Percentiles rank a stretch among this genome's conserved stretches.
Conservation (phyloP, 495 filamentous ascomycete species). For the Niebla homalea region DNA sequence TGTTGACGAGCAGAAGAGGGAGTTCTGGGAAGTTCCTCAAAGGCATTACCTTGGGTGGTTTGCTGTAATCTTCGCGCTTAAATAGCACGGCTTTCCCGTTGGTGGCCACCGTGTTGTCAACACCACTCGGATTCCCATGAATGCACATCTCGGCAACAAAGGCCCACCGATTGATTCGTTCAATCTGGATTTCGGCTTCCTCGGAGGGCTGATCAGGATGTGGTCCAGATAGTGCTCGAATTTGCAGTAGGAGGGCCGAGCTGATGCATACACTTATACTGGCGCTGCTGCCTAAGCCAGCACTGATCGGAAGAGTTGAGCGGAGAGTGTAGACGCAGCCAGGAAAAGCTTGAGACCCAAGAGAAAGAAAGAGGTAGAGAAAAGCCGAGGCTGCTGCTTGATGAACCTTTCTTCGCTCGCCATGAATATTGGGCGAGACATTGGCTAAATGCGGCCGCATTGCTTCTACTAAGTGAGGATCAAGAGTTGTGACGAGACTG, state of each 20-base stretch:
- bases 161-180: conserved; percentile 94
- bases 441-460: conserved; percentile 59
- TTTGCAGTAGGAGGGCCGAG: conserved; percentile 74
- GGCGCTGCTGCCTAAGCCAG: conserved; percentile 83
- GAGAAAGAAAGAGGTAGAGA: conserved; percentile 82
- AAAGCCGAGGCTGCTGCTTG: conserved; percentile 69
- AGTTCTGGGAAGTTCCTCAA: conserved; percentile 79
- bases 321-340: conserved; percentile 82
- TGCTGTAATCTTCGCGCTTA: conserved; percentile 61
- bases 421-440: conserved; percentile 51
- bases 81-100: conserved; percentile 89
- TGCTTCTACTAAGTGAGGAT: conserved; percentile 62
- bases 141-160: conserved; percentile 96
- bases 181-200: conserved; percentile 72
- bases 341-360: conserved; percentile 63
- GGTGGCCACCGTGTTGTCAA: conserved; percentile 94
- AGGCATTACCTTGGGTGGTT: conserved; percentile 63
- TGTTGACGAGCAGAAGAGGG: conserved; percentile 80
- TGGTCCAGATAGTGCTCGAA: conserved; percentile 71
- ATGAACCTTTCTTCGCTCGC: conserved; percentile 62
- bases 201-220: conserved; percentile 74
- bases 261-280: conserved; percentile 86
- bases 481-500: conserved; percentile 69
- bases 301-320: conserved; percentile 86
- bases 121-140: conserved; percentile 88